These are phyloP conservation scores for Lipomyces mesembrius DNA, from an alignment of 805 yeast species.

Conservation along the genomic window DNA sequence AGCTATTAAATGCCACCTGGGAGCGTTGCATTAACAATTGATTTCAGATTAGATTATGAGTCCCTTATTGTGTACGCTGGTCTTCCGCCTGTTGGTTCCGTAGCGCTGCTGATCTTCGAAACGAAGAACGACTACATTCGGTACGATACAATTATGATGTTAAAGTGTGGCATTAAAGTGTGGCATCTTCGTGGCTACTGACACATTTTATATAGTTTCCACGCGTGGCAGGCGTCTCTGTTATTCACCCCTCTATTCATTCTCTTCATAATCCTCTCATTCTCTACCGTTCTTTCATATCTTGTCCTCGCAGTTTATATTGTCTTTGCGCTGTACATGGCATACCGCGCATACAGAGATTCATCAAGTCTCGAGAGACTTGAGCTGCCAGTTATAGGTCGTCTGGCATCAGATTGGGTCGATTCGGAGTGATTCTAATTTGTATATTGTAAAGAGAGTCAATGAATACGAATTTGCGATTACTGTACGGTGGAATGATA, in stretches of 20 bases:
- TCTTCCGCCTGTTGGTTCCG: slow-evolving; percentile 38
- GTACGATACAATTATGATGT: slow-evolving; percentile 15
- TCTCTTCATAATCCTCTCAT: slow-evolving; percentile 34
- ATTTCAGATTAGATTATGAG: slow-evolving; percentile 34
- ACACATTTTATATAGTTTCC: slow-evolving; percentile 24
- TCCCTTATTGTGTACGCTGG: slow-evolving; percentile 32
- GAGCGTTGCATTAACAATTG: slow-evolving; percentile 2
- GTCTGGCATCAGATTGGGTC: slow-evolving; percentile 37
- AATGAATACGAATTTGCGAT: background rate
- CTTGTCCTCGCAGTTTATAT: slow-evolving; percentile 32
- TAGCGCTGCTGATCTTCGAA: slow-evolving; percentile 30
- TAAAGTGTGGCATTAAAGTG: too few relatives aligned
- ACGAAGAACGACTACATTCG: slow-evolving; percentile 37
- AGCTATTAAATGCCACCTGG: background rate
- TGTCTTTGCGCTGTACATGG: slow-evolving; percentile 26
- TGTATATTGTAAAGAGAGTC: background rate
- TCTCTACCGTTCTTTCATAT: slow-evolving; percentile 35
- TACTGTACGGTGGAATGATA: background rate
- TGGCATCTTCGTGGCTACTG: background rate
- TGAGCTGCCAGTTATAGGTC: slow-evolving; percentile 36
- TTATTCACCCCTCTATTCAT: slow-evolving; percentile 36
- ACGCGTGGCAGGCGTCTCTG: slow-evolving; percentile 37
- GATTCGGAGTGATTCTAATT: slow-evolving; percentile 29
- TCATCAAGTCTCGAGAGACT: slow-evolving; percentile 32
- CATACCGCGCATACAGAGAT: slow-evolving; percentile 33